These are phyloP conservation scores for Sicyos edulis DNA, from an alignment of 306 rosid species.

Conservation along the genomic window DNA sequence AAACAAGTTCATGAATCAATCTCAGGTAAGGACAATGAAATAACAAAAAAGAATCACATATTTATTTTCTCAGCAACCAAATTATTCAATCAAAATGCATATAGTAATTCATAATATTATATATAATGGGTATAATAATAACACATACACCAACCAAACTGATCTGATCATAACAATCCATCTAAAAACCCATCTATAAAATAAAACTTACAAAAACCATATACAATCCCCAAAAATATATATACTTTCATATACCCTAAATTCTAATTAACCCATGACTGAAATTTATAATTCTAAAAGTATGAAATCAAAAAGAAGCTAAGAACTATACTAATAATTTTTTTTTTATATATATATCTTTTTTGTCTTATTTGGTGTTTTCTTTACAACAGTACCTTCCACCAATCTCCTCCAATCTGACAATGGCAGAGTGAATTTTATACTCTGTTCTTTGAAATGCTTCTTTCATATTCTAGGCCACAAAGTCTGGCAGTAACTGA, in stretches of 20 bases:
- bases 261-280: slow-evolving; percentile 48
- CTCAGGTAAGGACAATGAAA: neutral
- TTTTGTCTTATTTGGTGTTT: slow-evolving; percentile 20
- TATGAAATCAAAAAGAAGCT: slow-evolving; percentile 22
- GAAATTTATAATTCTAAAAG: slow-evolving; percentile 65
- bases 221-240: slow-evolving; percentile 81
- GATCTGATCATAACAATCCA: slow-evolving; percentile 58
- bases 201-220: slow-evolving; percentile 85
- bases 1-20: neutral
- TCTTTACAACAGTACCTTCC: slow-evolving; percentile 70
- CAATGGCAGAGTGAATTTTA: too few relatives aligned
- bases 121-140: slow-evolving; percentile 43
- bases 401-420: neutral
- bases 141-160: slow-evolving; percentile 44
- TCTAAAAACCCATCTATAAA: slow-evolving; percentile 46
- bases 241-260: slow-evolving; percentile 59
- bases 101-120: slow-evolving; percentile 25
- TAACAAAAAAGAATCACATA: neutral
- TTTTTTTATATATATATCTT: too few relatives aligned
- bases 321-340: slow-evolving; percentile 54
- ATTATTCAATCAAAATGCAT: neutral
- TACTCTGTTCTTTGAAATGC: too few relatives aligned
- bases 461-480: slow-evolving; percentile 26
- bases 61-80: neutral
- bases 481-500: slow-evolving; percentile 85